Evolutionary conservation across 805 yeast species (phyloP), one percentile per base, ranked within the genome.

Genomic region (Yamadazyma sp.): DNA sequence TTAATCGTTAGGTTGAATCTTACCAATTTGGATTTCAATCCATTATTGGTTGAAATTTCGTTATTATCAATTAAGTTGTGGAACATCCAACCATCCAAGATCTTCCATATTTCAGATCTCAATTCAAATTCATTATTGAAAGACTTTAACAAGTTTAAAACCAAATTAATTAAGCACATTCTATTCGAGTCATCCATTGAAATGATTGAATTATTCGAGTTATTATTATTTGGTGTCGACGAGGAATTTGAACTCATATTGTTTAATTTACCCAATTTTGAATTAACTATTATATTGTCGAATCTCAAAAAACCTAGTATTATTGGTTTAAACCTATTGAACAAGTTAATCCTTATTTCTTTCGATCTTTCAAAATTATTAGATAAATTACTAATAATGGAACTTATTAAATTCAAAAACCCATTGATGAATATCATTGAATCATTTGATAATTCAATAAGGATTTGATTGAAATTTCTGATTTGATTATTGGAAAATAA

Each of bases 361-460:
- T 37, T 49, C 0, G 59, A 49, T 27, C 56, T 48, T 15, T 53
- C 58, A 15, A 43, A 43, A 8, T 38, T 35, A 4, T 53, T 40
- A 4, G 53, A 28, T 19, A 60, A 47, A 39, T 65, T 62, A 25
- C 47, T 49, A 7, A 60, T 59, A 9, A 68, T 51, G 5, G 58
- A 48, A 2, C 69, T 56, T 9, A 88, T 62, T 32, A 93, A 60
- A 17, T 84, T 78, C 39, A 87, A 64, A 46, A 85, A 79, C 0
- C 95, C 84, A 0, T 89, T 74, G 5, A 88, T 65, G 35, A 85
- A 78, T 6, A 86, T 71, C 6, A 86, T 61, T 0, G 89, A 82
- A 53, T 88, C 96, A 44, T 86, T 95, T 23, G 85, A 83, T 21
- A 88, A 63, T 33, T 82, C 86, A 8, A 68, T 59, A 6, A 56